Percentiles rank a stretch among this genome's conserved stretches.
Conservation (phyloP, 441 rosid genomes). For the Bocquillonia castaneifolia region DNA sequence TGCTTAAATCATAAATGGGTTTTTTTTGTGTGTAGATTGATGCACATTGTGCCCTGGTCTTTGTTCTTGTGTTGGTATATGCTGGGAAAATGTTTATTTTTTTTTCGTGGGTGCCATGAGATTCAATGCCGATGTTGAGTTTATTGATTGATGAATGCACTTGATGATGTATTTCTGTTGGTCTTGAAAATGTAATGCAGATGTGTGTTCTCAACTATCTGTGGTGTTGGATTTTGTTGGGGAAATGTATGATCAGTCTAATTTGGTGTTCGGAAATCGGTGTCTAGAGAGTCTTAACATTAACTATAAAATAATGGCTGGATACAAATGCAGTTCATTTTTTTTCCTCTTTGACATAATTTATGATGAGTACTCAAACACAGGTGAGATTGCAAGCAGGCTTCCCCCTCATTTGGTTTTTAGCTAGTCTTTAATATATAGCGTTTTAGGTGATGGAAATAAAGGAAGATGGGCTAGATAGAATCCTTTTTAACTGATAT, state of each 20-base stretch:
- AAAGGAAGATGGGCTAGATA: too few species aligned
- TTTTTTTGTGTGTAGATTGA: background rate
- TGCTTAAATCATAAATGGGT: background rate
- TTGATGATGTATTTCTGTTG: background rate
- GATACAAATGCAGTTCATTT: too few species aligned
- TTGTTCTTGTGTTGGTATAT: background rate
- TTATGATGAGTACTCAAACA: background rate
- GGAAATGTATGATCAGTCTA: background rate
- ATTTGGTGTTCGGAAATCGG: background rate
- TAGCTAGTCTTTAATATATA: too few species aligned
- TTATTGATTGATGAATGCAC: background rate
- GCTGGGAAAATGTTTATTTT: background rate
- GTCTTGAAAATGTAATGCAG: background rate
- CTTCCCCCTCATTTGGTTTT: too few species aligned
- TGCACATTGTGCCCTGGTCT: background rate
- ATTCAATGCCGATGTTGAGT: background rate
- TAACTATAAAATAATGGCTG: background rate
- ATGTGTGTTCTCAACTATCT: background rate
- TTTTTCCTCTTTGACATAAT: background rate
- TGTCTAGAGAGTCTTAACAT: background rate
- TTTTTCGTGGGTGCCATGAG: too few species aligned
- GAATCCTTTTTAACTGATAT: background rate
- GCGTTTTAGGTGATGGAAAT: too few species aligned
- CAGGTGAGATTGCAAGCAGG: background rate
- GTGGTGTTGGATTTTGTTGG: background rate